Base-by-base conservation (phyloP, 129 eudicot species). In the Pulicaria dysenterica region DNA sequence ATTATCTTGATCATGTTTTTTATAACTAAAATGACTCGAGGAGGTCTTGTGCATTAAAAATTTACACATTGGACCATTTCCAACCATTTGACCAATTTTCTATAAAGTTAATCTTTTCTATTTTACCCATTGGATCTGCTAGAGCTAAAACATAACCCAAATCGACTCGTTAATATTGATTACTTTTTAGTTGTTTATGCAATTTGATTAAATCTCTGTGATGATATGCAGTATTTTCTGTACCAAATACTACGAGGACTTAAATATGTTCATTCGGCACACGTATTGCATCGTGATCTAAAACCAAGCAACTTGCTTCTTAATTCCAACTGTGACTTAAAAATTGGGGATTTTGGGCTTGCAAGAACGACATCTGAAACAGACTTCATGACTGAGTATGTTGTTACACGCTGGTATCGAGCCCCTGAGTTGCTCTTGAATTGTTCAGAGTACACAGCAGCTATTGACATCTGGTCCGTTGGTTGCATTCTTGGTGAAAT, bases 331-430 rank as follows among this genome's bases (percentile, higher is more conserved):
- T 85, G 90, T 45, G 87, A 79, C 60, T 76, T 85, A 10, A 85
- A 85, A 64, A 85, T 82, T 9, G 84, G 87, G 36, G 87, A 85
- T 76, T 85, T 85, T 47, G 87, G 90, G 68, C 81, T 85, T 13
- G 90, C 87, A 19, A 58, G 69, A 76, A 90, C 87, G 2, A 89
- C 96, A 24, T 87, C 91, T 5, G 94, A 90, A 62, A 87, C 93
- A 36, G 94, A 90, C 44, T 90, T 90, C 71, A 90, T 90, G 96
- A 90, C 96, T 7, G 94, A 90, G 39, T 90, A 89, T 68, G 96
- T 89, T 43, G 96, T 89, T 14, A 85, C 91, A 60, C 87, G 96
- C 37, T 86, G 91, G 92, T 89, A 89, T 63, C 74, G 96, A 58
- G 96, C 96, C 36, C 96, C 96, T 5, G 96, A 89, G 62, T 75